Evolutionary conservation across 768 basidiomycete species (phyloP), one percentile per base, ranked within the genome.

Genomic region (Sutorius australiensis): DNA sequence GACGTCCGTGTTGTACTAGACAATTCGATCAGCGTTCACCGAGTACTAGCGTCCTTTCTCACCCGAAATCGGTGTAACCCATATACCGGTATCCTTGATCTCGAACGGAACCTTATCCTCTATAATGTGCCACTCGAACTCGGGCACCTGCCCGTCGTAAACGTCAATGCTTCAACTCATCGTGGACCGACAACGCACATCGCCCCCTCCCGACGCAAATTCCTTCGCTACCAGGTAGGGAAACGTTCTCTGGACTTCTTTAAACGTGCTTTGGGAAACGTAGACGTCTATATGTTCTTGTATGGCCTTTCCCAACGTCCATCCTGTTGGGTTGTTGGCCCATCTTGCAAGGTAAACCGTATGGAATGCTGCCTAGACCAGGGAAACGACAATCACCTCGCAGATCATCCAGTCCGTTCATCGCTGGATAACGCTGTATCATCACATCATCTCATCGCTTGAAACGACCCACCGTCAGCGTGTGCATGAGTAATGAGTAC

Each of bases 331-430:
- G 21, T 50, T 21, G 36, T 19, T 41, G 17, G 19, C 45, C 46
- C 49, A 0, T 46, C 45, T 47, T 28, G 38, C 43, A 37, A 59
- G 45, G 33, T 44, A 38, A 52, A 56, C 46, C 16, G 28, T 44
- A 46, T 11, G 40, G 28, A 33, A 46, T 37, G 36, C 39, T 42
- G 34, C 12, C 17, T 11, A 17, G 19, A 38, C 16, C 16, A 0
- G 38, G 14, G 17, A 51, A 55, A 33, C 12, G 28, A 43, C 0
- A 67, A 75, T 51, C 56, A 86, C 89, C 87, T 75, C 92, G 77
- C 34, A 95, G 73, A 68, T 95, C 93, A 70, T 95, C 93, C 51
- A 95, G 69, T 3, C 93, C 93, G 62, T 92, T 92, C 75, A 92
- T 90, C 6, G 93, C 92, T 78, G 38, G n/a, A 53, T 47, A 31